Evolutionary conservation across 108 stramenopile species (phyloP), one percentile per base, ranked within the genome.

Genomic region (Nitzschia putrida): DNA sequence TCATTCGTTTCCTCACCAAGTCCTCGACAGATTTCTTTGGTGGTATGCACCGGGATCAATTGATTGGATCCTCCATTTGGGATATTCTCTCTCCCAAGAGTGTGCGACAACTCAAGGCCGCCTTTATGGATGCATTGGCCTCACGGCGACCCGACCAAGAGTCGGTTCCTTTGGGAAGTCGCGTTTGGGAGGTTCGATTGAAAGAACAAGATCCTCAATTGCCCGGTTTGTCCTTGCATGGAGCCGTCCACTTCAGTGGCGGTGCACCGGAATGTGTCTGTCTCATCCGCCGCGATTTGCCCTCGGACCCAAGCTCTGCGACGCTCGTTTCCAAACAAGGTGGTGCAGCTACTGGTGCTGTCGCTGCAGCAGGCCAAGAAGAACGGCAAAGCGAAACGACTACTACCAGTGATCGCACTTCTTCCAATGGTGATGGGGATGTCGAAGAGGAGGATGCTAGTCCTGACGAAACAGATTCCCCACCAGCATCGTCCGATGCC

Each of bases 191-290:
- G 34, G 72, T 93, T 20, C 67, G 81, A 29, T 72, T 93, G 21
- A 42, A 78, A 34, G 85, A 86, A 43, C 82, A 80, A 71, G 66
- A 88, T 49, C 66, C 65, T 3, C 64, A 64, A 10, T 65, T 59
- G 34, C 59, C 58, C 13, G 25, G 72, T 20, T 83, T 89, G 12
- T 85, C 85, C 22, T 56, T 89, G 43, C 86, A 90, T 64, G 92
- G 92, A 20, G 89, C 91, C 14, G 92, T 94, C 0, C 92, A 94
- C 64, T 90, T 91, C 59, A 74, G 80, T 9, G 88, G 80, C 0
- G 88, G 88, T 53, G 73, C 82, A 13, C 92, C 92, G 3, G 92
- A 94, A 69, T 94, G 92, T 63, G 86, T 94, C n/a, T 90, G 89
- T 57, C 80, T 83, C 40, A 86, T 94, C 47, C 84, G 92, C 34